phyloP scores from a whole-genome alignment of 1,284 basidiomycete genomes.

The Vanrija sp. region DNA sequence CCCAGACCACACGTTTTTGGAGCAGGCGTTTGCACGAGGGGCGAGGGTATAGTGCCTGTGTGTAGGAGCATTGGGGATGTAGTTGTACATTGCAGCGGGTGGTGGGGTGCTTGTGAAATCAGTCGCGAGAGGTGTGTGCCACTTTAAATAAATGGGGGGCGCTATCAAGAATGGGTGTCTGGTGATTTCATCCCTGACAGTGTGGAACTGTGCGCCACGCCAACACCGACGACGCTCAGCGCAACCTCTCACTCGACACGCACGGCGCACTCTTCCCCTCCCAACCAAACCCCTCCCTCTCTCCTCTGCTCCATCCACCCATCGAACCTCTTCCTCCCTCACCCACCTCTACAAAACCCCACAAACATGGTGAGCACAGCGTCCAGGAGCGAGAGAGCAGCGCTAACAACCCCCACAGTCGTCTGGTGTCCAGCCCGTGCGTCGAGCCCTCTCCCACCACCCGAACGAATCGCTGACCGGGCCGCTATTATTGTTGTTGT shows the following conservation, averaged over 20 bases:
- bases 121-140: neutral
- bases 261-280: too few species aligned
- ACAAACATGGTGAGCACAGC: slow-evolving; percentile 18
- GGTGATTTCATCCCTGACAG: too few species aligned
- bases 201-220: neutral
- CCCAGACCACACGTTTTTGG: slow-evolving; percentile 41
- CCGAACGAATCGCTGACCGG: neutral
- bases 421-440: slow-evolving; percentile 45
- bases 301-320: neutral
- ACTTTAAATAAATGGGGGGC: neutral
- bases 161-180: neutral
- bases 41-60: neutral
- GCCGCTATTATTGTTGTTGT: too few species aligned
- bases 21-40: slow-evolving; percentile 30
- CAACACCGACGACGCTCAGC: neutral
- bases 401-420: slow-evolving; percentile 21
- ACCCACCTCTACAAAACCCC: slow-evolving; percentile 1
- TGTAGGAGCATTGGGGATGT: neutral
- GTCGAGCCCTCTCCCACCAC: slow-evolving; percentile 2
- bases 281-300: neutral
- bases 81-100: neutral
- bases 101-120: neutral
- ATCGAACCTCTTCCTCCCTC: neutral
- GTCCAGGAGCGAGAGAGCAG: neutral
- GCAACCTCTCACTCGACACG: too few species aligned